These are phyloP conservation scores for Fusarium pininemorale DNA, from an alignment of 2,329 filamentous ascomycete genomes.

Conservation along the genomic window DNA sequence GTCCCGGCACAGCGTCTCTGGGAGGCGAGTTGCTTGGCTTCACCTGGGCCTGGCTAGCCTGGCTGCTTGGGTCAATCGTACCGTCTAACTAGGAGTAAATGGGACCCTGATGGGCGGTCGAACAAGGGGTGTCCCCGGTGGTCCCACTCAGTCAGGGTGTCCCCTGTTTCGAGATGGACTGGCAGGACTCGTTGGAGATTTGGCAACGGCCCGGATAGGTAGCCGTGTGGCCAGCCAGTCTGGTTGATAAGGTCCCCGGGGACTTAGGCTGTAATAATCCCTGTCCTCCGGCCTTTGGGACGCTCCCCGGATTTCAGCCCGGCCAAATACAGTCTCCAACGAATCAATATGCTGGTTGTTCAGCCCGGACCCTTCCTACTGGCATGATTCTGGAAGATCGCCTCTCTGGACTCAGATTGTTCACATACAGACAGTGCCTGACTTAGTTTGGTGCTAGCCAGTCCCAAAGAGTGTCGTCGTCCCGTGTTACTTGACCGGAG, in stretches of 20 bases:
- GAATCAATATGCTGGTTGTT: slow-evolving; percentile 26
- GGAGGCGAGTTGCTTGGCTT: slow-evolving; percentile 42
- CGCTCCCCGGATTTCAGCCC: slow-evolving; percentile 48
- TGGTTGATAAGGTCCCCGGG: slow-evolving; percentile 41
- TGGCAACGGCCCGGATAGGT: slow-evolving; percentile 48
- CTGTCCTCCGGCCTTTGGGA: slow-evolving; percentile 41
- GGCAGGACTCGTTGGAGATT: slow-evolving; percentile 40
- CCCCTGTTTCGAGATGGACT: slow-evolving; percentile 29
- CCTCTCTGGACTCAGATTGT: slow-evolving; percentile 30
- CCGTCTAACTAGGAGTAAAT: slow-evolving; percentile 12
- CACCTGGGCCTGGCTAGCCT: slow-evolving; percentile 26
- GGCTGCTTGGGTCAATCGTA: slow-evolving; percentile 4
- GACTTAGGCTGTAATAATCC: slow-evolving; percentile 42
- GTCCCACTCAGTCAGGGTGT: slow-evolving; percentile 13
- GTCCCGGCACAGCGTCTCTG: slow-evolving; percentile 38
- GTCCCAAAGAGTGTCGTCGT: slow-evolving; percentile 19
- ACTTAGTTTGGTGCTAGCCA: slow-evolving; percentile 25
- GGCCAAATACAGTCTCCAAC: slow-evolving; percentile 35
- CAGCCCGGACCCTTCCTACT: slow-evolving; percentile 32
- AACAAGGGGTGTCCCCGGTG: slow-evolving; percentile 7
- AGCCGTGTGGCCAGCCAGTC: slow-evolving; percentile 48
- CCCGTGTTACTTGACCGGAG: slow-evolving; percentile 21
- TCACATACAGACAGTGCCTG: not conserved
- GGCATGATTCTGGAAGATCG: slow-evolving; percentile 48
- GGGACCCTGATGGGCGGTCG: slow-evolving; percentile 40